Evolutionary conservation across 139 green algal species (phyloP).

Genomic region (Ostreobium quekettii): DNA sequence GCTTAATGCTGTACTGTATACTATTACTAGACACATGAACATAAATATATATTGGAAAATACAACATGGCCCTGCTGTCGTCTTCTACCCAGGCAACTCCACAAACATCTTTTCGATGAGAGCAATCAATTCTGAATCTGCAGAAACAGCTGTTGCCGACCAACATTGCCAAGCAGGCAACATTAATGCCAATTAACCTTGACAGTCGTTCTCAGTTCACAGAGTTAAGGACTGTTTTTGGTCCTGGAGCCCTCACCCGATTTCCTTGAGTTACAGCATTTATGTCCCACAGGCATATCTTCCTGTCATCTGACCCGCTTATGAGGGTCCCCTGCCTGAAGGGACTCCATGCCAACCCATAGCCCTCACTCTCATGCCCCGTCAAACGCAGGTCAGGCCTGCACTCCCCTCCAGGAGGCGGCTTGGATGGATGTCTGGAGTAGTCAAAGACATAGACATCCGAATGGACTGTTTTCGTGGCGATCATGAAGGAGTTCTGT

Average conservation of each 20-base stretch:
- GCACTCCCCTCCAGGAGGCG: constrained; percentile 60
- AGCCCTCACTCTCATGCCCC: constrained; percentile 78
- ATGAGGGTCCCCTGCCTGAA: constrained; percentile 77
- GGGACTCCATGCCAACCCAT: constrained; percentile 92
- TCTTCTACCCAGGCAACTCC: too few species aligned
- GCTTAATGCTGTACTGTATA: too few species aligned
- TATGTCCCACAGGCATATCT: constrained; percentile 99
- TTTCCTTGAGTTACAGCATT: constrained; percentile 26
- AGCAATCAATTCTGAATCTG: too few species aligned
- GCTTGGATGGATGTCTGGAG: constrained; percentile 89
- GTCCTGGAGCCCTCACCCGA: not conserved
- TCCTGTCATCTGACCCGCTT: constrained; percentile 89
- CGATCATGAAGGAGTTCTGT: constrained; percentile 89
- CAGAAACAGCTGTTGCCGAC: too few species aligned
- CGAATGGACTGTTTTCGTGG: constrained; percentile 87
- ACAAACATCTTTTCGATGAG: too few species aligned
- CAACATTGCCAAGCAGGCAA: too few species aligned
- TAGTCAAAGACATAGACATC: constrained; percentile 98
- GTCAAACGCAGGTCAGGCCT: constrained; percentile 80
- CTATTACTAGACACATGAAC: too few species aligned
- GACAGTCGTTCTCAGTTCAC: too few species aligned
- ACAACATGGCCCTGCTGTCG: too few species aligned
- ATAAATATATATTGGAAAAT: too few species aligned
- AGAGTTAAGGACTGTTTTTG: too few species aligned
- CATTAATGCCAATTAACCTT: too few species aligned